Evolutionary conservation across 768 basidiomycete genomes (phyloP).

Genomic region (Omphalotus guepiniiformis): DNA sequence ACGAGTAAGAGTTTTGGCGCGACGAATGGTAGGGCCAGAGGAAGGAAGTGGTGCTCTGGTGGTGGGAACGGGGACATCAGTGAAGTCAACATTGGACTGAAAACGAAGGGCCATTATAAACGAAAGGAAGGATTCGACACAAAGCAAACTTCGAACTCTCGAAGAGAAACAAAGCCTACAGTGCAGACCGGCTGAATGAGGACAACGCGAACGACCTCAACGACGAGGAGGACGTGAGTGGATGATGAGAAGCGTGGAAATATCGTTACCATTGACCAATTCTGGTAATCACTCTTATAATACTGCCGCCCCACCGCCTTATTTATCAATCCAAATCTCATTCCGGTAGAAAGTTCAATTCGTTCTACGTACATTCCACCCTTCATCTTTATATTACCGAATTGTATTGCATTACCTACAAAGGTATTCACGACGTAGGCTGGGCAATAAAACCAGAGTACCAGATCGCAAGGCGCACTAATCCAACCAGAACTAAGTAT

Average conservation of each 20-base stretch:
- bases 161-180: slow-evolving; percentile 5
- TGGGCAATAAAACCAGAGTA: no score
- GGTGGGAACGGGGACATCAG: slow-evolving; percentile 69
- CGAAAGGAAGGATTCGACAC: slow-evolving; percentile 18
- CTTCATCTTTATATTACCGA: no score
- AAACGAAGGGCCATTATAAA: slow-evolving; percentile 52
- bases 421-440: no score
- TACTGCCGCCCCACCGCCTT: not conserved
- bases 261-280: no score
- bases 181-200: slow-evolving; percentile 9
- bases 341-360: not conserved
- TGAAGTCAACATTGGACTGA: slow-evolving; percentile 45
- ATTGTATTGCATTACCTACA: no score
- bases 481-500: no score
- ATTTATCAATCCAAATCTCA: not conserved
- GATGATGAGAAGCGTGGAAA: no score
- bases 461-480: no score
- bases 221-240: no score
- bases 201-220: no score
- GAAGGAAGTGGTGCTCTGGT: slow-evolving; percentile 41
- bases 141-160: slow-evolving; percentile 10
- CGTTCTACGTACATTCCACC: no score
- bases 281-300: no score
- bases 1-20: slow-evolving; percentile 94
- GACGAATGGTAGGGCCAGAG: slow-evolving; percentile 60